Evolutionary conservation across 306 rosid genomes (phyloP), one percentile per base, ranked within the genome.

Genomic region (Cucumis melo): DNA sequence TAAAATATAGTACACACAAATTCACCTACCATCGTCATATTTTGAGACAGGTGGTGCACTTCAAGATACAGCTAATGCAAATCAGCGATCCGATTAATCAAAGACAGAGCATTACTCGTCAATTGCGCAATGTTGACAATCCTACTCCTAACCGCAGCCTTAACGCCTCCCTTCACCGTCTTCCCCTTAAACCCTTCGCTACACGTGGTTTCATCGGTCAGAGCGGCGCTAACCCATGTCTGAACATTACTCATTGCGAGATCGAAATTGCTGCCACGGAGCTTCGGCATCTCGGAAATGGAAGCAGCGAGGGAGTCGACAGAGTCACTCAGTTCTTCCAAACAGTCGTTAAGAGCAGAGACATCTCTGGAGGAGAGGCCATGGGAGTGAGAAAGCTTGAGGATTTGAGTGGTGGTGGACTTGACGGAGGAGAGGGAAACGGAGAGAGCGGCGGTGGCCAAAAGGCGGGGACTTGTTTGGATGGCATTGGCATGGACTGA

Each of bases 331-430:
- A 93, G 70, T 78, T 64, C 89, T 74, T 93, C 96, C 23, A 93
- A 54, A 3, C 98, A 93, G 80, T 91, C 98, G 24, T 70, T 84
- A 86, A 91, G 85, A 2, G 96, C 97, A 0, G 84, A 15, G 42
- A 71, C 24, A 39, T 71, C 76, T 48, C 24, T 17, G 6, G 9
- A 8, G 10, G 76, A 42, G 42, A 71, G 15, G 59, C 76, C 59
- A 16, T 71, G 76, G 21, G 86, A 2, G 55, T 81, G 83, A 0
- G 86, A 80, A 16, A 93, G 78, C 0, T 53, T 58, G 3, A 75
- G 56, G 57, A 91, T 86, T 77, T 74, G 34, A 23, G 44, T 11
- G 0, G 90, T 68, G 20, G 98, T 83, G 10, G 85, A 54, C 77
- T 86, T 88, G 0, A 85, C 83, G 0, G 93, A 82, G 1, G 88